phyloP scores from a whole-genome alignment of 768 basidiomycete genomes.

The Chalciporus sphaerocephalus region DNA sequence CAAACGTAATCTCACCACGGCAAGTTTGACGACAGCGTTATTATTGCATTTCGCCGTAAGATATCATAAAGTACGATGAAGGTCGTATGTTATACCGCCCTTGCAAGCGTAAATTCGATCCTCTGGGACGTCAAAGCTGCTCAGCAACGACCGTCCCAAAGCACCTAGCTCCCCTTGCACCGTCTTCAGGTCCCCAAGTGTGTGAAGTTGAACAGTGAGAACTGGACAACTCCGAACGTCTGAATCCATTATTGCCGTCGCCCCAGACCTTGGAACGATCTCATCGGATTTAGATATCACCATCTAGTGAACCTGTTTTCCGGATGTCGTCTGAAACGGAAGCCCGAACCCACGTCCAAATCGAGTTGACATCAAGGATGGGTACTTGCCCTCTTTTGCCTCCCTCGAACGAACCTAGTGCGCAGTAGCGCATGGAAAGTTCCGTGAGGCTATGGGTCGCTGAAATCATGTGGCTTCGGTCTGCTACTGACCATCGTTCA shows the following conservation, averaged over 20 bases:
- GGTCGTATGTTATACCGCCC: neutral
- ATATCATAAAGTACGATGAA: neutral
- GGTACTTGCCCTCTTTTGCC: neutral
- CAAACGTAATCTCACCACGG: slow-evolving; percentile 13
- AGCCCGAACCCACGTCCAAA: slow-evolving; percentile 5
- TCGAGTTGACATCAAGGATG: slow-evolving; percentile 8
- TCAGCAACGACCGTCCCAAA: neutral
- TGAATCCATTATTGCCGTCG: neutral
- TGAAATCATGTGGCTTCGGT: slow-evolving; percentile 1
- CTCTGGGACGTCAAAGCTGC: slow-evolving; percentile 12
- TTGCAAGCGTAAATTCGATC: slow-evolving; percentile 3
- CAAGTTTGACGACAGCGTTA: neutral
- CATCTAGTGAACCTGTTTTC: neutral
- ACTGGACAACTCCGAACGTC: neutral
- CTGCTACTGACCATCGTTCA: neutral
- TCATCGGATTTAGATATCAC: neutral
- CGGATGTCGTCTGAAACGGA: neutral
- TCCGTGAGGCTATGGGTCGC: neutral
- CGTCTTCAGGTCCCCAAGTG: slow-evolving; percentile 2
- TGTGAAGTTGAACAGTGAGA: slow-evolving; percentile 12
- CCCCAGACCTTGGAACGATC: slow-evolving; percentile 1
- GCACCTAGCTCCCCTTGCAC: neutral
- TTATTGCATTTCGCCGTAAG: neutral
- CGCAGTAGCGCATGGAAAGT: neutral
- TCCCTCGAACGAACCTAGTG: neutral